Conservation (phyloP, 2,329 filamentous ascomycete genomes). For the Monilinia fructigena region DNA sequence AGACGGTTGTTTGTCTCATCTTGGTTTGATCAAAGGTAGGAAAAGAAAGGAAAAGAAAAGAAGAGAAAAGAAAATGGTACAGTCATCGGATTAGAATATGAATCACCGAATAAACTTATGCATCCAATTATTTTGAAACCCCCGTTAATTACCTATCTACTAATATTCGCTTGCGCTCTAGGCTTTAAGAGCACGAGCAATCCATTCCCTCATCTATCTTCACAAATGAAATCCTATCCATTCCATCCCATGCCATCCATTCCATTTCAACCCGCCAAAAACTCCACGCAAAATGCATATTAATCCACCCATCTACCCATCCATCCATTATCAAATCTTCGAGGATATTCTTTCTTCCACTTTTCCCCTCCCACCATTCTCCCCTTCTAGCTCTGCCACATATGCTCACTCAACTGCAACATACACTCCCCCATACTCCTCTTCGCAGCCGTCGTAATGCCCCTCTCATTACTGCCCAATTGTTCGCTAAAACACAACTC, state of each 20-base stretch:
- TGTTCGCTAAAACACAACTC: conserved; percentile 69
- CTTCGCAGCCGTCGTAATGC: conserved; percentile 65
- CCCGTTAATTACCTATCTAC: no score
- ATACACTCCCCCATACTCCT: conserved; percentile 69
- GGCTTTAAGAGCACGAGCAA: no score
- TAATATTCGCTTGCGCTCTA: no score
- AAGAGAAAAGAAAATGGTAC: no score
- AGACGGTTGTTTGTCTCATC: no score
- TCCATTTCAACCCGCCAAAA: background rate
- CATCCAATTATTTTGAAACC: no score
- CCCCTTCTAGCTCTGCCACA: conserved; percentile 55
- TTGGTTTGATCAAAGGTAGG: no score
- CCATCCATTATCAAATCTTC: background rate
- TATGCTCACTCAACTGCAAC: conserved; percentile 67
- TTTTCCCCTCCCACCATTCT: no score
- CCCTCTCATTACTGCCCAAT: conserved; percentile 64
- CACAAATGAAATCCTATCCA: background rate
- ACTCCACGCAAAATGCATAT: conserved; percentile 17
- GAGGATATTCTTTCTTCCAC: background rate
- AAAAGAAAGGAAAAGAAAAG: no score
- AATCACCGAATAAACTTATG: no score
- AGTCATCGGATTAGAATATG: no score
- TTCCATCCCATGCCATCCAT: background rate
- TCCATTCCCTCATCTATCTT: no score
- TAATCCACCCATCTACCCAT: background rate